These are phyloP conservation scores for Amanita pseudoporphyria DNA, from an alignment of 768 basidiomycete species.

Conservation along the genomic window DNA sequence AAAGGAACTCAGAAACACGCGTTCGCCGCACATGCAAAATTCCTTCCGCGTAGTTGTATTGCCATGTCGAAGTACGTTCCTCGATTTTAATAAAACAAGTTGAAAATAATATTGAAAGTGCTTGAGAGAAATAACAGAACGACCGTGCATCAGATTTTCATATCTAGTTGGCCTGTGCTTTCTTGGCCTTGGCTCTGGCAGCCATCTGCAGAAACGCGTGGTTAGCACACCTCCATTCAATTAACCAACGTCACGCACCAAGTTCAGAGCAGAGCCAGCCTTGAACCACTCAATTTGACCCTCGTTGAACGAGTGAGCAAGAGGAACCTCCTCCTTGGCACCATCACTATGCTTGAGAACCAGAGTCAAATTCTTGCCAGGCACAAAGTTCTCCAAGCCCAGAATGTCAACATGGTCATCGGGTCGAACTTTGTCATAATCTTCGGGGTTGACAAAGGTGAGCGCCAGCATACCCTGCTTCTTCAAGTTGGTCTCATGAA, in stretches of 20 bases:
- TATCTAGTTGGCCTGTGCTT: neutral
- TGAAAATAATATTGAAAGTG: neutral
- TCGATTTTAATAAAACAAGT: neutral
- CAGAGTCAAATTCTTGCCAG: slow-evolving; percentile 85
- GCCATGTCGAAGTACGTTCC: neutral
- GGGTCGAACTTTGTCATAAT: slow-evolving; percentile 90
- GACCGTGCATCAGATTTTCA: neutral
- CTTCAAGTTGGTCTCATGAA: slow-evolving; percentile 98
- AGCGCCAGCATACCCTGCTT: slow-evolving; percentile 99
- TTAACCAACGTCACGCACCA: slow-evolving; percentile 36
- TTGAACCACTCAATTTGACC: slow-evolving; percentile 99
- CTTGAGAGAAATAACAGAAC: neutral
- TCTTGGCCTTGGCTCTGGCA: slow-evolving; percentile 33
- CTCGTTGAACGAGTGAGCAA: slow-evolving; percentile 94
- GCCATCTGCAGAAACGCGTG: slow-evolving; percentile 41
- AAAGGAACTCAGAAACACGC: no score
- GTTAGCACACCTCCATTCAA: slow-evolving; percentile 7
- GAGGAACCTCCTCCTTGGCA: slow-evolving; percentile 57
- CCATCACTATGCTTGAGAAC: slow-evolving; percentile 80
- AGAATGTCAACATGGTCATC: slow-evolving; percentile 84
- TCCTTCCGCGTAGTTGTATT: no score
- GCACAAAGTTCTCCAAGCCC: slow-evolving; percentile 82
- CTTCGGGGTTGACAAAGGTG: slow-evolving; percentile 84
- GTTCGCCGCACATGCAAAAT: no score
- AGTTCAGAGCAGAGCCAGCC: slow-evolving; percentile 89